A percentile compares a stretch with the other conserved stretches of the same genome.
Conservation (phyloP, 495 filamentous ascomycete genomes). For the Talaromyces adpressus region DNA sequence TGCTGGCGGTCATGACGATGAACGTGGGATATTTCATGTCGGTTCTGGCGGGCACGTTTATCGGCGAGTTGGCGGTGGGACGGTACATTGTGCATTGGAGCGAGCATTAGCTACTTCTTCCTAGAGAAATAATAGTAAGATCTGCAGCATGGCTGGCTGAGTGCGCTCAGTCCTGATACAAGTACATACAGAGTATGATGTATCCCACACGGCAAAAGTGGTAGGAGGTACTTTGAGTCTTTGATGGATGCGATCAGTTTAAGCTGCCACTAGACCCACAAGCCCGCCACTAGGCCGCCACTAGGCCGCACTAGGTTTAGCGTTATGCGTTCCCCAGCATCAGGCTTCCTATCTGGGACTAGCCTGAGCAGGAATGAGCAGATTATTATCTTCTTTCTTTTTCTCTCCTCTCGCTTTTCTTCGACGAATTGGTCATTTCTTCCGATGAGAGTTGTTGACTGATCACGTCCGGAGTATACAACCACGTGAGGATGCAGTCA, state of each 20-base stretch:
- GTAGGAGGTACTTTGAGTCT: too few relatives aligned
- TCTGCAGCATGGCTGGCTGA: too few relatives aligned
- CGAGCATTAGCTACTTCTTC: conserved; percentile 8
- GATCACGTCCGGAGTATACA: too few relatives aligned
- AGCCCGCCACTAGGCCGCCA: background rate
- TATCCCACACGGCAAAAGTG: too few relatives aligned
- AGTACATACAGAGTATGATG: too few relatives aligned
- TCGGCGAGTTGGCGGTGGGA: conserved; percentile 76
- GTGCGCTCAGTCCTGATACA: too few relatives aligned
- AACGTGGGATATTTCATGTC: conserved; percentile 96
- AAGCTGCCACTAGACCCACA: background rate
- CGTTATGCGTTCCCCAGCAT: background rate
- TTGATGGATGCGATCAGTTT: background rate
- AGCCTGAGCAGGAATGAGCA: conserved; percentile 11
- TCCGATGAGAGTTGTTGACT: background rate
- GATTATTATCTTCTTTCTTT: conserved; percentile 5
- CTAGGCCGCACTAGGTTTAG: background rate
- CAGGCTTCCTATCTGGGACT: background rate
- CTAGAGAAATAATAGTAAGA: background rate
- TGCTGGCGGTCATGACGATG: conserved; percentile 97
- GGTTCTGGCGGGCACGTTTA: conserved; percentile 72
- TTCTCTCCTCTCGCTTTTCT: background rate
- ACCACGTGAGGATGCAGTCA: background rate
- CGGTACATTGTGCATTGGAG: conserved; percentile 45
- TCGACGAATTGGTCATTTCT: background rate